A percentile compares a stretch with the other conserved stretches of the same genome.
Evolutionary conservation across 345 rosid genomes (phyloP).

Genomic region (Hibiscus tridactylites): DNA sequence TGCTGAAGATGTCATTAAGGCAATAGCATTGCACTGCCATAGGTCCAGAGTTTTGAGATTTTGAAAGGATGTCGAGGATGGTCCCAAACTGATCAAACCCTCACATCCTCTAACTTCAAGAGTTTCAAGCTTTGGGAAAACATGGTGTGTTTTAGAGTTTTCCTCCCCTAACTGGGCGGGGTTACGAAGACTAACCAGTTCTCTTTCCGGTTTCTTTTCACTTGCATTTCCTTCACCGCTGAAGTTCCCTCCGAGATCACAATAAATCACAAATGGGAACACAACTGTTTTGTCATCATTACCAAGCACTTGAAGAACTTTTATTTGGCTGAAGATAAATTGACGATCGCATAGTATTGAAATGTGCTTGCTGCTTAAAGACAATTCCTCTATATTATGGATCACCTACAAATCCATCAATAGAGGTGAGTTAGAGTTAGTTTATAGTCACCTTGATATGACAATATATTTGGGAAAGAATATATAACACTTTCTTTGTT

Average conservation of each 20-base stretch:
- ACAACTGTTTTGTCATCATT: too few relatives aligned
- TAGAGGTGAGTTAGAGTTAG: background rate
- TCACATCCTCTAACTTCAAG: background rate
- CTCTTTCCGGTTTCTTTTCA: background rate
- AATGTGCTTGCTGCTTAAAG: background rate
- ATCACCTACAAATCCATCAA: conserved; percentile 4
- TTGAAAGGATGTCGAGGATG: background rate
- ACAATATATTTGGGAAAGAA: background rate
- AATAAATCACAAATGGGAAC: too few relatives aligned
- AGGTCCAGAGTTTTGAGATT: background rate
- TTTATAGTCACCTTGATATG: background rate
- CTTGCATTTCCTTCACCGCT: background rate
- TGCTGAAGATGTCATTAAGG: background rate
- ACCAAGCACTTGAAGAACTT: background rate
- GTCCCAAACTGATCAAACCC: background rate
- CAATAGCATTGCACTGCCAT: background rate
- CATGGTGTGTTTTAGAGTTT: background rate
- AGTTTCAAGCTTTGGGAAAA: background rate
- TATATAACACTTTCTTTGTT: background rate
- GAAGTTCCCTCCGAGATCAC: background rate
- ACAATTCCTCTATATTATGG: conserved; percentile 9
- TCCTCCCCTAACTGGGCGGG: conserved; percentile 1
- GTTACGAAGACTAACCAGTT: accelerated
- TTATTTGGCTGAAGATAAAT: background rate
- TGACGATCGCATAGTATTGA: background rate